Conservation (phyloP, 495 filamentous ascomycete species). For the Aspergillus ellipticus region DNA sequence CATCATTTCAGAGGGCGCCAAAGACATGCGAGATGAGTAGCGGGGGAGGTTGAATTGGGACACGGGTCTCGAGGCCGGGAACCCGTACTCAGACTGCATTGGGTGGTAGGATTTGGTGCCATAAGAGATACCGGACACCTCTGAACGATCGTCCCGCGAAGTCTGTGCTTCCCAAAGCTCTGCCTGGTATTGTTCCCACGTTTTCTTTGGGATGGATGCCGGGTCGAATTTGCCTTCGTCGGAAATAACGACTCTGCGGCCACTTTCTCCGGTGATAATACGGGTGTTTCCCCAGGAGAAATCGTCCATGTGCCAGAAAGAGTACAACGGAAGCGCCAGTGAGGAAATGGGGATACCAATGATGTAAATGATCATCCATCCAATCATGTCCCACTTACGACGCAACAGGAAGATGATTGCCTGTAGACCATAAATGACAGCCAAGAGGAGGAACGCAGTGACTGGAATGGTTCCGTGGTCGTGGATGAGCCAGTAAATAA, state of each 20-base stretch:
- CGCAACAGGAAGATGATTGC: conserved; percentile 94
- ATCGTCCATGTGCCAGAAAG: conserved; percentile 99
- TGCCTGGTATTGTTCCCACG: conserved; percentile 98
- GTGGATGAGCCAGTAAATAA: conserved; percentile 68
- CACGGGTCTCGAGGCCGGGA: conserved; percentile 62
- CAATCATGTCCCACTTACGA: conserved; percentile 98
- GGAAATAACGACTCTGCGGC: conserved; percentile 85
- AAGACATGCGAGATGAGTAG: conserved; percentile 66
- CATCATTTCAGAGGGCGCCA: conserved; percentile 73
- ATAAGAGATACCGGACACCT: conserved; percentile 86
- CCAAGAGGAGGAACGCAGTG: conserved; percentile 79
- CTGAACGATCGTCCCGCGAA: conserved; percentile 80
- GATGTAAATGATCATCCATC: conserved; percentile 98
- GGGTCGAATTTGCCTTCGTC: conserved; percentile 99
- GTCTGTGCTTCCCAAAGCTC: conserved; percentile 93
- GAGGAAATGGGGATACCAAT: conserved; percentile 89
- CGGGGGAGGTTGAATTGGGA: conserved; percentile 66
- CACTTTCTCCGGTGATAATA: conserved; percentile 94
- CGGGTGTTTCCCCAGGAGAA: conserved; percentile 98
- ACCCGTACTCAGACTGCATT: conserved; percentile 44
- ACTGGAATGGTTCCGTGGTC: conserved; percentile 62
- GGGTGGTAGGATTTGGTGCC: conserved; percentile 75
- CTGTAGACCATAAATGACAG: conserved; percentile 92
- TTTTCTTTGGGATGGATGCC: conserved; percentile 86
- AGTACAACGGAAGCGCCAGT: conserved; percentile 85